These are phyloP conservation scores for Cyberlindnera lachancei DNA, from an alignment of 805 yeast genomes.

Conservation along the genomic window DNA sequence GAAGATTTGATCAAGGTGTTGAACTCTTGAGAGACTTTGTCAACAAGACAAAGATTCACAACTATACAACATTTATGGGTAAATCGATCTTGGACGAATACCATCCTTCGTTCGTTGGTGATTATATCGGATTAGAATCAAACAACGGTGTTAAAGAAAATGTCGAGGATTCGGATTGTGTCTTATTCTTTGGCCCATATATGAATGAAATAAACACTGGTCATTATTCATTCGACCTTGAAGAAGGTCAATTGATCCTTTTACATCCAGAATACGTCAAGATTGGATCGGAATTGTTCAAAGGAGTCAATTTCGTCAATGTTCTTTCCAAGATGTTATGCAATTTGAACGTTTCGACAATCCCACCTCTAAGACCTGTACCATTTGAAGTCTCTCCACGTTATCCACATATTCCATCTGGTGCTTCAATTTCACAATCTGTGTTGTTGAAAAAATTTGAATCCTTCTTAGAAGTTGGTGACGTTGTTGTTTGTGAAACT, in stretches of 20 bases:
- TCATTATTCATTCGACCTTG: constrained; percentile 43
- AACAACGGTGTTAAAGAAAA: constrained; percentile 38
- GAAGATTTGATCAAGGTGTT: constrained; percentile 45
- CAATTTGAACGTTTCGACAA: constrained; percentile 25
- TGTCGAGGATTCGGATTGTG: constrained; percentile 53
- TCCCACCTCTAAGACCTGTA: constrained; percentile 15
- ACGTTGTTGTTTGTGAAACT: constrained; percentile 72
- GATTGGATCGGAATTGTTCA: constrained; percentile 34
- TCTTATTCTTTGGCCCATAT: constrained; percentile 64
- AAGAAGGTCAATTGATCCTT: constrained; percentile 35
- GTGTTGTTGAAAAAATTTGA: constrained; percentile 34
- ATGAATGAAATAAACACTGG: constrained; percentile 67
- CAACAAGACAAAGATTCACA: constrained; percentile 36
- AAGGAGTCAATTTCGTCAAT: constrained; percentile 40
- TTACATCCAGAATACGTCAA: constrained; percentile 48
- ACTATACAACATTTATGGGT: constrained; percentile 58
- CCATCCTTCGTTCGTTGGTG: constrained; percentile 58
- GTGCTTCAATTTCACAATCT: constrained; percentile 39
- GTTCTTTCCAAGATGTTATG: constrained; percentile 38
- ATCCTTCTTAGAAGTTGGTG: constrained; percentile 48
- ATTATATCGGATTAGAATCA: constrained; percentile 59
- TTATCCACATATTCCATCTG: constrained; percentile 19
- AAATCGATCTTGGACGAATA: constrained; percentile 70
- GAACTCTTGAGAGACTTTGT: constrained; percentile 42
- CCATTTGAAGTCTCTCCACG: constrained; percentile 14